phyloP scores from a whole-genome alignment of 805 yeast species.

The Saturnispora zaruensis region DNA sequence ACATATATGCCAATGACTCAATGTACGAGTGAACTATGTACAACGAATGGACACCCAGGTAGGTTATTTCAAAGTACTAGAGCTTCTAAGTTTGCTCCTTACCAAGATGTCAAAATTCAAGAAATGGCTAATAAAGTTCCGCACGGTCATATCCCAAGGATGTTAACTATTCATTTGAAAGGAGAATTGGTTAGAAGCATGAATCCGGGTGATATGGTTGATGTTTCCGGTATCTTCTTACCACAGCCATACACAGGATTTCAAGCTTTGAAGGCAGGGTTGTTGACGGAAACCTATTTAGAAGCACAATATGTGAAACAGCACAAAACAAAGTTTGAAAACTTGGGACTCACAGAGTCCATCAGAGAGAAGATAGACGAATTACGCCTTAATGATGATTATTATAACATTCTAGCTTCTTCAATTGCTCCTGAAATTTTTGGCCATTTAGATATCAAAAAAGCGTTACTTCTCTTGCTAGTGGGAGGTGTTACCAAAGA shows the following conservation, averaged over 20 bases:
- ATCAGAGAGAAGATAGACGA: slow-evolving; percentile 46
- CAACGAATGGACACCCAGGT: slow-evolving; percentile 73
- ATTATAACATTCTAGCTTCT: slow-evolving; percentile 70
- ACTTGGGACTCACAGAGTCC: slow-evolving; percentile 48
- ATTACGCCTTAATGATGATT: slow-evolving; percentile 54
- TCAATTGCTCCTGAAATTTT: slow-evolving; percentile 97
- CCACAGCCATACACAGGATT: slow-evolving; percentile 96
- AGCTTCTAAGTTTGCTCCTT: slow-evolving; percentile 90
- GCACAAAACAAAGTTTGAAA: slow-evolving; percentile 81
- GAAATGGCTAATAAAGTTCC: slow-evolving; percentile 96
- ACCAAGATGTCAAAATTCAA: slow-evolving; percentile 92
- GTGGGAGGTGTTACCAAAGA: slow-evolving; percentile 95
- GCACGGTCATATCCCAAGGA: slow-evolving; percentile 93
- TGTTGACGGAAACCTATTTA: slow-evolving; percentile 86
- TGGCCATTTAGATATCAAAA: slow-evolving; percentile 90
- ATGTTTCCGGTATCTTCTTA: slow-evolving; percentile 82
- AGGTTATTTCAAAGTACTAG: slow-evolving; percentile 87
- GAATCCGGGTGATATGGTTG: slow-evolving; percentile 93
- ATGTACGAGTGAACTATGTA: slow-evolving; percentile 78
- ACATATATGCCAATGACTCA: slow-evolving; percentile 82
- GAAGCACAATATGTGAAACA: slow-evolving; percentile 82
- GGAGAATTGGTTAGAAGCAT: slow-evolving; percentile 83
- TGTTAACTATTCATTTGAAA: slow-evolving; percentile 76
- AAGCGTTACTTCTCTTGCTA: slow-evolving; percentile 71
- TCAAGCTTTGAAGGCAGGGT: slow-evolving; percentile 85